Conservation (phyloP, 2,329 filamentous ascomycete species). For the Colletotrichum agaves region DNA sequence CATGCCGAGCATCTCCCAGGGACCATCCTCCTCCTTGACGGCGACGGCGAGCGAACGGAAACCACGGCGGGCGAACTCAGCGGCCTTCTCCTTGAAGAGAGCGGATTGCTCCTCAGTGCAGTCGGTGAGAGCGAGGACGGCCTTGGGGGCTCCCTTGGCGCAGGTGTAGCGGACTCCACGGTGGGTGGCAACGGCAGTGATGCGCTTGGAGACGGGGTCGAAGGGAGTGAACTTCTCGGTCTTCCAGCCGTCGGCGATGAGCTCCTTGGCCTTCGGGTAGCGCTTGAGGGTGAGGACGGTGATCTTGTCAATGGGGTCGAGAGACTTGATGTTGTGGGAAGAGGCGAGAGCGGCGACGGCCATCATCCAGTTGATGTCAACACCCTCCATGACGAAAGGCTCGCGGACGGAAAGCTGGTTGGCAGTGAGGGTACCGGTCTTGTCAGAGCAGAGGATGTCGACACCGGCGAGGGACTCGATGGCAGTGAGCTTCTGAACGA, state of each 20-base stretch:
- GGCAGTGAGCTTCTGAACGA: slow-evolving; percentile 82
- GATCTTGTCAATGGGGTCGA: slow-evolving; percentile 84
- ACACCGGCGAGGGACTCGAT: slow-evolving; percentile 81
- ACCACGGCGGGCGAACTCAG: slow-evolving; percentile 81
- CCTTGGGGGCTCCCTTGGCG: slow-evolving; percentile 82
- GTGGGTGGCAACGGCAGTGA: slow-evolving; percentile 75
- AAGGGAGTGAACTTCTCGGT: slow-evolving; percentile 83
- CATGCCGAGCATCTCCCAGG: slow-evolving; percentile 79
- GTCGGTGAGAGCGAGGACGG: slow-evolving; percentile 75
- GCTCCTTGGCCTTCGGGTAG: slow-evolving; percentile 81
- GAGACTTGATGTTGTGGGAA: slow-evolving; percentile 81
- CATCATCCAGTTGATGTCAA: slow-evolving; percentile 89
- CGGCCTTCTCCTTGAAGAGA: slow-evolving; percentile 77
- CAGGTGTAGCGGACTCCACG: slow-evolving; percentile 77
- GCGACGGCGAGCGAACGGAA: slow-evolving; percentile 85
- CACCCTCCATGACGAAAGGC: slow-evolving; percentile 79
- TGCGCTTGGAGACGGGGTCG: slow-evolving; percentile 84
- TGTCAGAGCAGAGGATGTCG: slow-evolving; percentile 83
- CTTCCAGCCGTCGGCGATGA: slow-evolving; percentile 78
- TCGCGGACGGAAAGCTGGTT: slow-evolving; percentile 82
- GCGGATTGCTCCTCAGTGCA: slow-evolving; percentile 73
- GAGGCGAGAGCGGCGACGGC: slow-evolving; percentile 80
- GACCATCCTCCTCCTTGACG: slow-evolving; percentile 80
- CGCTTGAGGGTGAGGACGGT: slow-evolving; percentile 80
- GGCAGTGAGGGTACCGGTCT: slow-evolving; percentile 81